These are phyloP conservation scores for Hypoxylon lenormandii DNA, from an alignment of 495 filamentous ascomycete genomes.

Conservation along the genomic window DNA sequence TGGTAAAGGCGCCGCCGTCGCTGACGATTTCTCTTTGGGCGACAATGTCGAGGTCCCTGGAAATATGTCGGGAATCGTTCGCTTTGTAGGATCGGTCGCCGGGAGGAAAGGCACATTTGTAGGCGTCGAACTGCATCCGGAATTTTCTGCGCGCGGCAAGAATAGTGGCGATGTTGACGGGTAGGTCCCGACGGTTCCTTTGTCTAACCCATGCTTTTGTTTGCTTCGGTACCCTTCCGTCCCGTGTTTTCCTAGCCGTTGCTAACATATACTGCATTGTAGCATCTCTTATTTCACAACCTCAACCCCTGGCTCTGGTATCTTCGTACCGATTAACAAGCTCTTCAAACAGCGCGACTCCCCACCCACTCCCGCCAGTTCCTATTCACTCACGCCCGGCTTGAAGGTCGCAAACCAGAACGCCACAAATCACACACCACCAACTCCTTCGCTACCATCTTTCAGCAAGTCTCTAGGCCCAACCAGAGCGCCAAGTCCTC, in stretches of 20 bases:
- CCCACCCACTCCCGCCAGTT: conserved; percentile 66
- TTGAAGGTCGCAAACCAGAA: conserved; percentile 66
- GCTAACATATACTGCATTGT: conserved; percentile 34
- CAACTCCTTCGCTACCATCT: conserved; percentile 72
- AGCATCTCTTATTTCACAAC: conserved; percentile 88
- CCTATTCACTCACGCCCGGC: conserved; percentile 74
- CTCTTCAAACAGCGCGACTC: conserved; percentile 74
- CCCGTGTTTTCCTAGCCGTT: conserved; percentile 17
- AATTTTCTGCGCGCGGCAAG: conserved; percentile 86
- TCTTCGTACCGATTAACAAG: conserved; percentile 92
- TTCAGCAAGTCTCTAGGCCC: conserved; percentile 90
- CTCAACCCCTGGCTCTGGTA: conserved; percentile 80
- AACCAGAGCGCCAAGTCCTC: conserved; percentile 74
- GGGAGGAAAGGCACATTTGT: conserved; percentile 93
- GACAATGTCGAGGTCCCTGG: conserved; percentile 95
- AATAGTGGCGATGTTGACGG: conserved; percentile 98
- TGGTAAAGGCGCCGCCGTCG: conserved; percentile 43
- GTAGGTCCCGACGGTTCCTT: conserved; percentile 62
- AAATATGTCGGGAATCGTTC: conserved; percentile 89
- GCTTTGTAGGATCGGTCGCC: conserved; percentile 85
- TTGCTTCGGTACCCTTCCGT: conserved; percentile 8
- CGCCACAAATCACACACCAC: conserved; percentile 69
- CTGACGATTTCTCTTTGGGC: conserved; percentile 73
- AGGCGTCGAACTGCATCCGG: conserved; percentile 88
- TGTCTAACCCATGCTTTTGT: conserved; percentile 24